These are phyloP conservation scores for Kazachstania viticola DNA, from an alignment of 805 yeast genomes.

Conservation along the genomic window DNA sequence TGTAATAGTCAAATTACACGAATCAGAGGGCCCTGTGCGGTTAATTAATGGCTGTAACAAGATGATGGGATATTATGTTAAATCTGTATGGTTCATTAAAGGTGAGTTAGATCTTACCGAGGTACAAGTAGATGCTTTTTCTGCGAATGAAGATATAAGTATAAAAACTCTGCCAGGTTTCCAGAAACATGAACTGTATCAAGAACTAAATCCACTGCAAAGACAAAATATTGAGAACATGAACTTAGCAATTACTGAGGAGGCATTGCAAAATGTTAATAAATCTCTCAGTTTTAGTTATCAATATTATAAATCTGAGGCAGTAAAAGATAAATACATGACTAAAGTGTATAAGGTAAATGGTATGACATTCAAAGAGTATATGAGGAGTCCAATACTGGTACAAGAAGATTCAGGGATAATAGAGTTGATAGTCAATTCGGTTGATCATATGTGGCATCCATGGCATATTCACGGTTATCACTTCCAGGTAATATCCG, in stretches of 20 bases:
- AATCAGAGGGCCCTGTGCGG: constrained; percentile 19
- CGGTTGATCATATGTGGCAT: constrained; percentile 55
- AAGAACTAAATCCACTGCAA: constrained; percentile 10
- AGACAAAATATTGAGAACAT: too few relatives aligned
- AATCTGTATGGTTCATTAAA: too few relatives aligned
- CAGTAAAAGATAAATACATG: constrained; percentile 23
- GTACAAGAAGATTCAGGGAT: constrained; percentile 22
- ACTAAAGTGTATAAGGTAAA: constrained; percentile 40
- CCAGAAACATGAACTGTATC: constrained; percentile 12
- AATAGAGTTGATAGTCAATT: constrained; percentile 52
- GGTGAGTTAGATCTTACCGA: too few relatives aligned
- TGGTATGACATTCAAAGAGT: constrained; percentile 46
- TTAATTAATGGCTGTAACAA: constrained; percentile 42
- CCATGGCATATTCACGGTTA: constrained; percentile 60
- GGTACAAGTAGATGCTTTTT: too few relatives aligned
- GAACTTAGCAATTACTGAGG: not conserved
- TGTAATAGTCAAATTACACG: constrained; percentile 42
- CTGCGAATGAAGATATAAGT: constrained; percentile 10
- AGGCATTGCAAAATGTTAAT: constrained; percentile 10
- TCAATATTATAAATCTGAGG: constrained; percentile 32
- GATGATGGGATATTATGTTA: constrained; percentile 43
- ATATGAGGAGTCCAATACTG: constrained; percentile 31
- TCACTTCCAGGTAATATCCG: constrained; percentile 40
- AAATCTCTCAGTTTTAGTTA: constrained; percentile 31
- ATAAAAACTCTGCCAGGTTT: constrained; percentile 30